Conservation (phyloP, 495 filamentous ascomycete species). For the Hypoxylon fuscum region DNA sequence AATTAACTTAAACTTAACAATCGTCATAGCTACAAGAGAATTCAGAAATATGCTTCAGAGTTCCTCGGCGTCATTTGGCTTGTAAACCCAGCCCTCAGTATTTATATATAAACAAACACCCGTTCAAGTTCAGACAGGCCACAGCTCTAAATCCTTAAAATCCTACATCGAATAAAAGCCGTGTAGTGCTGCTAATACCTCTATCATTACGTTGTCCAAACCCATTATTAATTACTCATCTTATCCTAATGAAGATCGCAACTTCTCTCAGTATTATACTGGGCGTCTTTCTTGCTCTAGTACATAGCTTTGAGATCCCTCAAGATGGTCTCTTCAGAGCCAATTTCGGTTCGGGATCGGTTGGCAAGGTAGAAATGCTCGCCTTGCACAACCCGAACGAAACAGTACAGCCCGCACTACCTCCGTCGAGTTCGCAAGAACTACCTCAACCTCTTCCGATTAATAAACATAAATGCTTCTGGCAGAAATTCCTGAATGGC, state of each 20-base stretch:
- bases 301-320: neutral
- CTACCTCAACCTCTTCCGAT: neutral
- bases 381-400: neutral
- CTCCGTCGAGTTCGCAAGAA: neutral
- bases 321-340: neutral
- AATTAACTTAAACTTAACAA: too few species aligned
- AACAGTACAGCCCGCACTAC: neutral
- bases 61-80: too few species aligned
- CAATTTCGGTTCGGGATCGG: neutral
- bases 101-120: too few species aligned
- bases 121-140: too few species aligned
- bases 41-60: too few species aligned
- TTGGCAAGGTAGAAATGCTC: neutral
- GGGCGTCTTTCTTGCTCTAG: neutral
- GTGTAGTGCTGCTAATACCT: too few species aligned
- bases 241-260: neutral
- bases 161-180: too few species aligned
- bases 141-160: too few species aligned
- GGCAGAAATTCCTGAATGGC: neutral
- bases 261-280: neutral
- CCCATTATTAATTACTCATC: too few species aligned
- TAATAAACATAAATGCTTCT: neutral
- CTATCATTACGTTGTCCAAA: too few species aligned
- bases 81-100: too few species aligned
- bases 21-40: too few species aligned